phyloP scores from a whole-genome alignment of 805 yeast species.

The Kuraishia piskuri region DNA sequence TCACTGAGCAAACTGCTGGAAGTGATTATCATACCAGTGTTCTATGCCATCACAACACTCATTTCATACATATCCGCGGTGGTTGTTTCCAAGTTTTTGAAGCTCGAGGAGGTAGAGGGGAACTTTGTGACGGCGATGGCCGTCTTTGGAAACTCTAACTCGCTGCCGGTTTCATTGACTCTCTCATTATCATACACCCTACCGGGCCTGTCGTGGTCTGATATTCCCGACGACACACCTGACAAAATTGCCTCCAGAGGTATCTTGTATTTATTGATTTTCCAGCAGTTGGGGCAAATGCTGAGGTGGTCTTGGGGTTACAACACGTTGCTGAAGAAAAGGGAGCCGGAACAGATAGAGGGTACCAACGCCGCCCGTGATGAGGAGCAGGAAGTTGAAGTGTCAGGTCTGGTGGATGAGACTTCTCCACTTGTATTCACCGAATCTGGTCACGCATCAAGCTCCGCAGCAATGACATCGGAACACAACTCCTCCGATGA shows the following conservation, averaged over 20 bases:
- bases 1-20: conserved; percentile 73
- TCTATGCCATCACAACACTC: conserved; percentile 75
- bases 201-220: conserved; percentile 73
- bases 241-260: conserved; percentile 76
- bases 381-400: neutral
- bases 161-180: conserved; percentile 87
- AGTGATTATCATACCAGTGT: conserved; percentile 74
- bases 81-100: conserved; percentile 40
- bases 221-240: conserved; percentile 52
- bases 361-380: neutral
- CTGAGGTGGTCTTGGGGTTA: conserved; percentile 87
- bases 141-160: conserved; percentile 92
- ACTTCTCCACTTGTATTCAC: neutral
- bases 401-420: neutral
- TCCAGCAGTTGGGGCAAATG: conserved; percentile 79
- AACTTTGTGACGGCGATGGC: conserved; percentile 96
- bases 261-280: conserved; percentile 60
- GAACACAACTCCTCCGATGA: neutral
- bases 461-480: neutral
- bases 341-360: conserved; percentile 25
- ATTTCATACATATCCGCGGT: conserved; percentile 62
- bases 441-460: neutral
- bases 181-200: conserved; percentile 69
- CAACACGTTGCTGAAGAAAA: conserved; percentile 53
- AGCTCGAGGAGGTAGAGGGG: conserved; percentile 63